Conservation (phyloP, 352 stramenopile genomes). For the Phytopythium aichiense region DNA sequence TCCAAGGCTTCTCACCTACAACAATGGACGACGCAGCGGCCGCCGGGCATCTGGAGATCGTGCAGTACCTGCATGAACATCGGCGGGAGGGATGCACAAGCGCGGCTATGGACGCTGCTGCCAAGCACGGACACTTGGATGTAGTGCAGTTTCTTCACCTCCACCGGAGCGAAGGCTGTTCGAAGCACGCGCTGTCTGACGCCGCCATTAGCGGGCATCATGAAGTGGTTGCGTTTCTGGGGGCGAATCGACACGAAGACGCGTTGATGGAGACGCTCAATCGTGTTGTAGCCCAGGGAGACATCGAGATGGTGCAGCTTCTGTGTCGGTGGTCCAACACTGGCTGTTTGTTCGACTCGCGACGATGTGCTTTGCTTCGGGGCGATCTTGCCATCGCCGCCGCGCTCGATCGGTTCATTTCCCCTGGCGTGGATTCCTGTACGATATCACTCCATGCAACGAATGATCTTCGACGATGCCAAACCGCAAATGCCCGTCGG, state of each 20-base stretch:
- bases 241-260: conserved; percentile 22
- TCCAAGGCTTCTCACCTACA: conserved; percentile 15
- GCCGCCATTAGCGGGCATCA: conserved; percentile 20
- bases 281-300: not conserved
- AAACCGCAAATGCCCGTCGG: not conserved
- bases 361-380: not conserved
- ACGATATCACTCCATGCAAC: not conserved
- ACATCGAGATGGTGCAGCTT: conserved; percentile 2
- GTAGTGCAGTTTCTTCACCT: conserved; percentile 27
- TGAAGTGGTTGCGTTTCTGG: conserved; percentile 23
- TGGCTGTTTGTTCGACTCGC: conserved; percentile 2
- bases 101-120: conserved; percentile 29
- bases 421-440: not conserved
- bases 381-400: not conserved
- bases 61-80: conserved; percentile 27
- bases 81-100: conserved; percentile 19
- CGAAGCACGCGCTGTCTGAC: conserved; percentile 21
- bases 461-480: not conserved
- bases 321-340: not conserved
- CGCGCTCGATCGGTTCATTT: not conserved
- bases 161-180: conserved; percentile 24
- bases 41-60: conserved; percentile 18
- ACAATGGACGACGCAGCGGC: conserved; percentile 26
- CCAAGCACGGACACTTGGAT: conserved; percentile 20
- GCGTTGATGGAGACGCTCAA: conserved; percentile 8